Base-by-base conservation (phyloP, 73 alveolate genomes). In the Tetrahymena thermophila region DNA sequence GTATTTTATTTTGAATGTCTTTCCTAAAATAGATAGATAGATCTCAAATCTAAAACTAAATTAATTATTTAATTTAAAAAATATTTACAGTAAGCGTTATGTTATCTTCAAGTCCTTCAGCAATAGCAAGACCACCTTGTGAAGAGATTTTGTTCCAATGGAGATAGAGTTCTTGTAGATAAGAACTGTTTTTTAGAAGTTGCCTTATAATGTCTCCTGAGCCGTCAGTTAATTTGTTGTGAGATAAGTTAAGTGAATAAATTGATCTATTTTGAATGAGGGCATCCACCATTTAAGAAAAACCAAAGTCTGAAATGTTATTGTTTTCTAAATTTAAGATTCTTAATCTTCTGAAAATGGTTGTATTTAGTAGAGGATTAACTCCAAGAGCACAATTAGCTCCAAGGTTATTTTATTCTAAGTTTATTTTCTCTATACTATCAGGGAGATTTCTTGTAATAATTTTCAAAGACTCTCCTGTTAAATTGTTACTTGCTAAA, bases 251-350 rank as follows among this genome's bases (percentile, higher is more conserved):
- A 35, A 95, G 42, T 13, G 94, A 89, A 50, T 85, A 50, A 10
- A 95, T 85, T 35, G 97, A 85, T 71, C 89, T 71, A 89, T 94
- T 95, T 37, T 95, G 19, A 56, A 43, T 28, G 31, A 95, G 85
- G 11, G 94, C 94, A 35, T 56, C 94, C n/a, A 95, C 43, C 42
- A 95, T 95, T 25, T 89, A 40, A 35, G 56, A 84, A 34, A 57
- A 83, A 34, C 94, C 85, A 85, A 43, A 84, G 84, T 95, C 97
- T 21, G 94, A 34, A 42, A 95, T 42, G 37, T 95, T 95, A 35
- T 95, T 95, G 57, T 95, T 94, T 85, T 95, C 97, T 35, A 95
- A 95, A 21, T 50, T 57, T 83, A 95, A 42, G 35, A 89, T 95
- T 89, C 94, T 35, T 13, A 95, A 25, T 55, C 56, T 85, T 28